These are phyloP conservation scores for Pholiota conissans DNA, from an alignment of 768 basidiomycete genomes.

Conservation along the genomic window DNA sequence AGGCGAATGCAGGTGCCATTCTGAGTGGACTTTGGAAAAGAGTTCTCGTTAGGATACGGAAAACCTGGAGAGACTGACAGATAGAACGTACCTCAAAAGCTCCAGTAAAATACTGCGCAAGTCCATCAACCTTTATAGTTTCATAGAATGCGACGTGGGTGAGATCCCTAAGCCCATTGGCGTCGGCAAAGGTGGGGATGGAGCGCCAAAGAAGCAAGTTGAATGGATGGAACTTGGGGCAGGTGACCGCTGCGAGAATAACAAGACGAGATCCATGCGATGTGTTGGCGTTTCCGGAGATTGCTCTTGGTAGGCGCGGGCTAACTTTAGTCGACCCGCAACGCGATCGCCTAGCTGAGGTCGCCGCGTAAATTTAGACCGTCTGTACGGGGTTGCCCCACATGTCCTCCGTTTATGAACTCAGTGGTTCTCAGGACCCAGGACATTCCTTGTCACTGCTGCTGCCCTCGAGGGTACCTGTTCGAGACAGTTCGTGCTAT, in stretches of 20 bases:
- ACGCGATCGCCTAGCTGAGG: too few relatives aligned
- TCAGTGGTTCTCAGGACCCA: too few relatives aligned
- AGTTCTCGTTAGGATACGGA: too few relatives aligned
- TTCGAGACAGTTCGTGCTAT: too few relatives aligned
- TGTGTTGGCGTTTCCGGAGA: not conserved
- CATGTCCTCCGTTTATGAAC: too few relatives aligned
- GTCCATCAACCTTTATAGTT: not conserved
- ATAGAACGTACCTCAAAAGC: not conserved
- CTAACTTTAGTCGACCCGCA: too few relatives aligned
- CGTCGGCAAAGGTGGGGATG: constrained; percentile 19
- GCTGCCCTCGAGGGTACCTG: too few relatives aligned
- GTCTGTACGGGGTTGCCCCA: too few relatives aligned
- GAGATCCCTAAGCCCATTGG: constrained; percentile 9
- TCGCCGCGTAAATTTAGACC: too few relatives aligned
- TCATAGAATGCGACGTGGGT: constrained; percentile 13
- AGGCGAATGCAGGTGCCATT: not conserved
- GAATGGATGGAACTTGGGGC: not conserved
- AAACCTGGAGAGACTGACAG: too few relatives aligned
- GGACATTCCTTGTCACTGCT: too few relatives aligned
- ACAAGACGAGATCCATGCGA: not conserved
- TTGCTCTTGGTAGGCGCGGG: too few relatives aligned
- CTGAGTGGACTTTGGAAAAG: not conserved
- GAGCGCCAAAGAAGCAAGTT: constrained; percentile 19
- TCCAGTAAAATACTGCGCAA: not conserved
- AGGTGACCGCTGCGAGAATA: constrained; percentile 3